Evolutionary conservation across 805 yeast species (phyloP).

Genomic region (Lipomyces japonicus): DNA sequence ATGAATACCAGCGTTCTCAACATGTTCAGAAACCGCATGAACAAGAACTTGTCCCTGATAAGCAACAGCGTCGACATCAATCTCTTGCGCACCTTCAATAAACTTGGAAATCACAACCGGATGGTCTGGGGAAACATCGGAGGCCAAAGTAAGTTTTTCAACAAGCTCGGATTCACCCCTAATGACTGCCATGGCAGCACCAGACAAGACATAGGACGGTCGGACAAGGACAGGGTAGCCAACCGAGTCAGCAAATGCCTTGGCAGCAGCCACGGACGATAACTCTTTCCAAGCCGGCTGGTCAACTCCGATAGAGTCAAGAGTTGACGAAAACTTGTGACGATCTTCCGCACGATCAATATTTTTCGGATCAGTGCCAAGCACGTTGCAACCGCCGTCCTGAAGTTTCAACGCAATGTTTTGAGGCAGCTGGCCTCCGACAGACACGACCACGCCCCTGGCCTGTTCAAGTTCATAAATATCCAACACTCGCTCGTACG

Average conservation of each 20-base stretch:
- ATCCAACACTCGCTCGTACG: slow-evolving; percentile 95
- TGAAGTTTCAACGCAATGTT: slow-evolving; percentile 87
- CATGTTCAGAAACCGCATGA: slow-evolving; percentile 96
- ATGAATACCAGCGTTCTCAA: slow-evolving; percentile 97
- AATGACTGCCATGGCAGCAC: slow-evolving; percentile 98
- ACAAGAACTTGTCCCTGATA: slow-evolving; percentile 80
- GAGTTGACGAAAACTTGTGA: slow-evolving; percentile 91
- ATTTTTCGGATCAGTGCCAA: slow-evolving; percentile 92
- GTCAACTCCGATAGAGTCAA: slow-evolving; percentile 88
- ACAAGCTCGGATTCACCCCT: slow-evolving; percentile 74
- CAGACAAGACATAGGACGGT: slow-evolving; percentile 94
- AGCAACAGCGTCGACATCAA: slow-evolving; percentile 97
- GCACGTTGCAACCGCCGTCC: slow-evolving; percentile 74
- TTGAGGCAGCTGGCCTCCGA: slow-evolving; percentile 98
- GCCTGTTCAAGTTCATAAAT: slow-evolving; percentile 90
- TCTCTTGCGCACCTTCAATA: slow-evolving; percentile 93
- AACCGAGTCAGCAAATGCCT: slow-evolving; percentile 75
- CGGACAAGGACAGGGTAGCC: slow-evolving; percentile 95
- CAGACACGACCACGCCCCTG: slow-evolving; percentile 88
- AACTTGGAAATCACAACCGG: slow-evolving; percentile 97
- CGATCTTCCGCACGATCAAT: slow-evolving; percentile 98
- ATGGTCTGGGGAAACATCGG: slow-evolving; percentile 90
- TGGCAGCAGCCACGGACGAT: slow-evolving; percentile 80
- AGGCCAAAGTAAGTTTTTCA: slow-evolving; percentile 76
- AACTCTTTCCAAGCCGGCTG: slow-evolving; percentile 98